These are phyloP conservation scores for Sporothrix inflata DNA, from an alignment of 2,329 filamentous ascomycete species.

Conservation along the genomic window DNA sequence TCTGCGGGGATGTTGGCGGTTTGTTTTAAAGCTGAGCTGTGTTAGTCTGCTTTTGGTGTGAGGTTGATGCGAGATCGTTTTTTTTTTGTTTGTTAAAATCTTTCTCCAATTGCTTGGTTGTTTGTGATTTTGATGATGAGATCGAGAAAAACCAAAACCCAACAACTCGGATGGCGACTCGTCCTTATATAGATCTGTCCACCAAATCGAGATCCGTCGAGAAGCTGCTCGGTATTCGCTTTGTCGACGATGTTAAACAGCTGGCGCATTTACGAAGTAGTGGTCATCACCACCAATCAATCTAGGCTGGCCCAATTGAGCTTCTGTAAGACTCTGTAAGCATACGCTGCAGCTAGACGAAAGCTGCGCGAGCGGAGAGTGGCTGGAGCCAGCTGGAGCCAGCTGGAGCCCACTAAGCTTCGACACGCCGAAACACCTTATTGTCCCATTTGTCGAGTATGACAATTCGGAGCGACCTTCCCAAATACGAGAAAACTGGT, in stretches of 20 bases:
- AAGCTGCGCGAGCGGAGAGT: not conserved
- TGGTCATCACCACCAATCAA: conserved; percentile 14
- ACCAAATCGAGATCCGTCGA: conserved; percentile 28
- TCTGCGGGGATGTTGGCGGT: conserved; percentile 8
- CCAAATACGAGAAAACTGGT: not conserved
- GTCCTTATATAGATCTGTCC: conserved; percentile 41
- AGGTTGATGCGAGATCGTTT: not conserved
- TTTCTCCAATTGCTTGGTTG: conserved; percentile 10
- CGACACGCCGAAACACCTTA: conserved; percentile 1
- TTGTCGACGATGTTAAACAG: not conserved
- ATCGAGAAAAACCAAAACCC: conserved; percentile 36
- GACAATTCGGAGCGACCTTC: not conserved
- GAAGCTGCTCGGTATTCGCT: conserved; percentile 27
- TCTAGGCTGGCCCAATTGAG: not conserved
- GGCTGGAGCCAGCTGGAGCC: no score
- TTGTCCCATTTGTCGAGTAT: conserved; percentile 21
- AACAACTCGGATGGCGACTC: conserved; percentile 36
- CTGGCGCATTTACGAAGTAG: no score
- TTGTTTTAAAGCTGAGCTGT: not conserved
- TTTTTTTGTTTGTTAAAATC: not conserved
- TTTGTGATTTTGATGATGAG: conserved; percentile 39
- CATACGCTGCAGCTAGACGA: not conserved
- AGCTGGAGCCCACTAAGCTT: conserved; percentile 1
- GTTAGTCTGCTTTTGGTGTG: not conserved
- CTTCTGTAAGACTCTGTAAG: conserved; percentile 27